A percentile compares a stretch with the other conserved stretches of the same genome.
Evolutionary conservation across 257 asterid species (phyloP).

Genomic region (Verbascum thapsus): DNA sequence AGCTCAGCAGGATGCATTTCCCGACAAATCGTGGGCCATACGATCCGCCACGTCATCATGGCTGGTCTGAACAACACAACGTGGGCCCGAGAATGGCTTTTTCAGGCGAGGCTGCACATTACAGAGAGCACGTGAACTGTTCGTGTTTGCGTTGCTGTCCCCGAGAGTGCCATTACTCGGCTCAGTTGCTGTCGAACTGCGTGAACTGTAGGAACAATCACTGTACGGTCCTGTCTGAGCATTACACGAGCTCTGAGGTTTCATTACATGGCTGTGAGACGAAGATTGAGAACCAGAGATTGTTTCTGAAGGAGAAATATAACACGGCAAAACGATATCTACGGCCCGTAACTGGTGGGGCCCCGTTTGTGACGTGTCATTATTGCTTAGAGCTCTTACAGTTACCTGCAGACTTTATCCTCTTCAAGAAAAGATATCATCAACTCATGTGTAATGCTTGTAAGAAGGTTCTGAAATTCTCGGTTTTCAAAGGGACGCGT

Average conservation of each 20-base stretch:
- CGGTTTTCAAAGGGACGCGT: slow-evolving; percentile 48
- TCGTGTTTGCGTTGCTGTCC: slow-evolving; percentile 55
- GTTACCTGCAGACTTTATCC: slow-evolving; percentile 78
- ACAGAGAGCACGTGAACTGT: slow-evolving; percentile 47
- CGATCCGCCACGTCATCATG: slow-evolving; percentile 30
- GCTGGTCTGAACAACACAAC: slow-evolving; percentile 36
- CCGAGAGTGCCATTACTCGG: slow-evolving; percentile 51
- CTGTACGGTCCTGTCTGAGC: slow-evolving; percentile 28
- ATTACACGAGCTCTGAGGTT: slow-evolving; percentile 46
- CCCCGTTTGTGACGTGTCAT: slow-evolving; percentile 71
- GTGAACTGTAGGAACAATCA: slow-evolving; percentile 30
- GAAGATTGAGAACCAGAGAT: slow-evolving; percentile 40
- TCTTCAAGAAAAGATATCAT: slow-evolving; percentile 59
- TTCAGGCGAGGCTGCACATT: slow-evolving; percentile 62
- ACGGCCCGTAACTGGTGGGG: slow-evolving; percentile 78
- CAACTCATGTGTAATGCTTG: slow-evolving; percentile 74
- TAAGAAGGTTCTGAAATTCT: slow-evolving; percentile 54
- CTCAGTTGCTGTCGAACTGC: slow-evolving; percentile 50
- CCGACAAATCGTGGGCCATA: slow-evolving; percentile 38
- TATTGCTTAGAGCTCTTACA: slow-evolving; percentile 68
- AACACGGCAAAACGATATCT: slow-evolving; percentile 47
- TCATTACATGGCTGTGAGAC: slow-evolving; percentile 46
- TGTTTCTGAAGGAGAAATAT: slow-evolving; percentile 47
- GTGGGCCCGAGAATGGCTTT: slow-evolving; percentile 52
- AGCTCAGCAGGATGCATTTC: slow-evolving; percentile 55